Percentiles rank a stretch among this genome's conserved stretches.
These are phyloP conservation scores for Oryza australiensis DNA, from an alignment of 176 grass and related monocot genomes.

Conservation along the genomic window DNA sequence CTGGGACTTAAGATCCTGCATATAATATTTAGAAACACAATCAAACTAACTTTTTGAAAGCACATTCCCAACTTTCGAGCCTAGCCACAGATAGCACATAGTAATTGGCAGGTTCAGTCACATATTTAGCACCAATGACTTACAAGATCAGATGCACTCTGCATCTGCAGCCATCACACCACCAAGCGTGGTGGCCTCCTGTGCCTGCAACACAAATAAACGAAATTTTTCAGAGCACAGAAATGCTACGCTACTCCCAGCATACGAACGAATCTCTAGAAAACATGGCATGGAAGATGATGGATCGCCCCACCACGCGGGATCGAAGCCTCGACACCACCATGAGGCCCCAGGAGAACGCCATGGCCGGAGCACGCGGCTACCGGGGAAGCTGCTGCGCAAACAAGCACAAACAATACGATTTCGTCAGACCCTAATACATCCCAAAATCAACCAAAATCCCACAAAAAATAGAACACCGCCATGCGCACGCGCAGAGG, in stretches of 20 bases:
- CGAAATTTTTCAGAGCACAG: neutral
- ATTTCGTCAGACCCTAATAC: constrained; percentile 4
- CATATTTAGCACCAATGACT: constrained; percentile 11
- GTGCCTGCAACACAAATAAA: constrained; percentile 46
- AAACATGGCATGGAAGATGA: neutral
- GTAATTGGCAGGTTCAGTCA: neutral
- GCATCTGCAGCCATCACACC: constrained; percentile 94
- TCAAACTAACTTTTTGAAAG: neutral
- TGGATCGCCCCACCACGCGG: constrained; percentile 55
- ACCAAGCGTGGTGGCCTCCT: constrained; percentile 77
- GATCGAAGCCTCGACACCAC: constrained; percentile 66
- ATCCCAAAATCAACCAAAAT: too few species aligned
- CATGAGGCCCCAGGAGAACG: constrained; percentile 63
- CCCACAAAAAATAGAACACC: too few species aligned
- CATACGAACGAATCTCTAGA: neutral
- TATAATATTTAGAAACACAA: too few species aligned
- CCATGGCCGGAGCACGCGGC: constrained; percentile 51
- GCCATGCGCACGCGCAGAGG: too few species aligned
- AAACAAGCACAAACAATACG: constrained; percentile 11
- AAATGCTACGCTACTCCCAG: neutral
- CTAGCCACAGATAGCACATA: neutral
- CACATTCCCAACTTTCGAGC: neutral
- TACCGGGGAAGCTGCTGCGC: constrained; percentile 27
- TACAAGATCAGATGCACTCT: constrained; percentile 81
- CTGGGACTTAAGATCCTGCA: too few species aligned